These are phyloP conservation scores for sorghum (Sorghum bicolor) DNA, from an alignment of 176 grass and related monocot species.

Conservation along the genomic window Sorghum_bicolor_NCBIv3 NC_012877.2:54613001-54613500, in stretches of 20 bases:
- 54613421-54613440: conserved; percentile 67
- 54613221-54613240: conserved; percentile 25
- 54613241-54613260: conserved; percentile 27
- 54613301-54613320: conserved; percentile 40
- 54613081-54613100: background rate
- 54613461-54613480: conserved; percentile 58
- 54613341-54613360: conserved; percentile 48
- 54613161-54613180: conserved; percentile 67
- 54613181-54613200: conserved; percentile 37
- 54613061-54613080: background rate
- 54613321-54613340: conserved; percentile 37
- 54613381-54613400: conserved; percentile 12
- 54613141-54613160: conserved; percentile 8
- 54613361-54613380: conserved; percentile 24
- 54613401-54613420: conserved; percentile 49
- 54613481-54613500: background rate
- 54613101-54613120: conserved; percentile 1
- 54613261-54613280: conserved; percentile 29
- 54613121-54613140: conserved; percentile 9
- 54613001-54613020: conserved; percentile 76
- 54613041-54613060: conserved; percentile 2
- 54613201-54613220: conserved; percentile 15
- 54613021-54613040: background rate
- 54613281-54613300: conserved; percentile 23
- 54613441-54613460: conserved; percentile 73